A percentile compares a stretch with the other conserved stretches of the same genome.
phyloP scores from a whole-genome alignment of 2,329 filamentous ascomycete species.

The Exutisphaerella laricina region DNA sequence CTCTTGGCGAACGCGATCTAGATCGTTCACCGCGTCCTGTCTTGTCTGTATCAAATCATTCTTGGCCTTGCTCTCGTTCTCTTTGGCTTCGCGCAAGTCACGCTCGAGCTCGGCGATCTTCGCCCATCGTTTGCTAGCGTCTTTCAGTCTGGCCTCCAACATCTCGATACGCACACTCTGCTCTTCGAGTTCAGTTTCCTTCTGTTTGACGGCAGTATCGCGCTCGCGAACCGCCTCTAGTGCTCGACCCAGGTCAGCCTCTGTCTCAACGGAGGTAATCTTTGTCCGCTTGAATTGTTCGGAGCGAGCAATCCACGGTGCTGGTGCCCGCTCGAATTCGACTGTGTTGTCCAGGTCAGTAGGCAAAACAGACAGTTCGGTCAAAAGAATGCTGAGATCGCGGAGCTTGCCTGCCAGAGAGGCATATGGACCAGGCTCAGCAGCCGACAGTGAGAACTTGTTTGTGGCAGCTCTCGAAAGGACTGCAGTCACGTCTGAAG shows the following conservation, averaged over 20 bases:
- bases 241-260: slow-evolving; percentile 75
- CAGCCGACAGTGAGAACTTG: slow-evolving; percentile 45
- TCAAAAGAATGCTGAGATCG: slow-evolving; percentile 56
- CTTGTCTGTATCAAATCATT: slow-evolving; percentile 23
- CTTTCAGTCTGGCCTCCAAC: slow-evolving; percentile 78
- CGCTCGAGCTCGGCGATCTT: slow-evolving; percentile 60
- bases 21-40: slow-evolving; percentile 25
- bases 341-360: slow-evolving; percentile 41
- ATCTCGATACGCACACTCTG: slow-evolving; percentile 89
- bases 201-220: slow-evolving; percentile 46
- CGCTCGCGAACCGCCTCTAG: slow-evolving; percentile 76
- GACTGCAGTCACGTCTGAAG: slow-evolving; percentile 60
- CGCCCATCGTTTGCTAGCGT: slow-evolving; percentile 71
- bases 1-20: slow-evolving; percentile 28
- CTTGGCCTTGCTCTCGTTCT: slow-evolving; percentile 53
- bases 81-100: slow-evolving; percentile 27
- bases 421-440: slow-evolving; percentile 64
- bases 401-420: slow-evolving; percentile 64
- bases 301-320: slow-evolving; percentile 79
- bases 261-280: slow-evolving; percentile 71
- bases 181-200: slow-evolving; percentile 77
- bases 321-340: slow-evolving; percentile 62
- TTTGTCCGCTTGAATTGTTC: slow-evolving; percentile 78
- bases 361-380: slow-evolving; percentile 62
- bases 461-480: slow-evolving; percentile 53